Conservation (phyloP, 495 filamentous ascomycete genomes). For the Hypomontagnella submonticulosa region DNA sequence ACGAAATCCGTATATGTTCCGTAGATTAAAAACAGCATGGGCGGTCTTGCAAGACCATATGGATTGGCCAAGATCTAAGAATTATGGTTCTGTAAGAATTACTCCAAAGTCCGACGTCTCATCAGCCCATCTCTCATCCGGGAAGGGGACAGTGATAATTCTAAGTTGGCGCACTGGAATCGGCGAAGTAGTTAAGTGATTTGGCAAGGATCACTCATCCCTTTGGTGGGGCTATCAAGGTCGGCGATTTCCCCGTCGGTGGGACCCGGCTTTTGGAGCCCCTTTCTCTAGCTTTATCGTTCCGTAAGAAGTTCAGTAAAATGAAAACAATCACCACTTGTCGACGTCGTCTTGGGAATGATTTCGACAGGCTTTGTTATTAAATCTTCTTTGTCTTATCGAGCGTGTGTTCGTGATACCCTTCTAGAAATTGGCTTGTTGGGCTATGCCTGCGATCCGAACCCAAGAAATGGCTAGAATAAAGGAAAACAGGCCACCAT, state of each 20-base stretch:
- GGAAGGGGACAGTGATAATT: not conserved
- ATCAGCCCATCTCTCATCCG: slow-evolving; percentile 10
- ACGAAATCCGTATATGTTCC: not conserved
- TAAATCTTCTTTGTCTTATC: slow-evolving; percentile 1
- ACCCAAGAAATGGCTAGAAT: slow-evolving; percentile 2
- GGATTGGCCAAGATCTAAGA: not conserved
- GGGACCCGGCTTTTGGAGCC: slow-evolving; percentile 14
- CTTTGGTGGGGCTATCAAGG: slow-evolving; percentile 21
- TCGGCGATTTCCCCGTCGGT: slow-evolving; percentile 19
- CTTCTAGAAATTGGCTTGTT: slow-evolving; percentile 10
- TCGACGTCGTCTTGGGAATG: not conserved
- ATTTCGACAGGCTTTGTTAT: slow-evolving; percentile 9
- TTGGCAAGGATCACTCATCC: slow-evolving; percentile 4
- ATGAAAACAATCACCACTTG: slow-evolving; percentile 10
- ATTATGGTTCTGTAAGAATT: not conserved
- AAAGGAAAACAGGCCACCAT: slow-evolving; percentile 21
- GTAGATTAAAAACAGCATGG: not conserved
- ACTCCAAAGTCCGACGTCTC: not conserved
- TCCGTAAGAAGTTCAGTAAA: not conserved
- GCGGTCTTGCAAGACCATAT: slow-evolving; percentile 3
- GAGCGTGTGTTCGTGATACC: not conserved
- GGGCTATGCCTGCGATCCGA: not conserved
- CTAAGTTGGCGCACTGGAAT: not conserved
- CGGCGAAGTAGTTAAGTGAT: not conserved
- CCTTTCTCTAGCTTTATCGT: slow-evolving; percentile 15